Evolutionary conservation across 306 rosid species (phyloP).

Genomic region (Cucumis cinereus): DNA sequence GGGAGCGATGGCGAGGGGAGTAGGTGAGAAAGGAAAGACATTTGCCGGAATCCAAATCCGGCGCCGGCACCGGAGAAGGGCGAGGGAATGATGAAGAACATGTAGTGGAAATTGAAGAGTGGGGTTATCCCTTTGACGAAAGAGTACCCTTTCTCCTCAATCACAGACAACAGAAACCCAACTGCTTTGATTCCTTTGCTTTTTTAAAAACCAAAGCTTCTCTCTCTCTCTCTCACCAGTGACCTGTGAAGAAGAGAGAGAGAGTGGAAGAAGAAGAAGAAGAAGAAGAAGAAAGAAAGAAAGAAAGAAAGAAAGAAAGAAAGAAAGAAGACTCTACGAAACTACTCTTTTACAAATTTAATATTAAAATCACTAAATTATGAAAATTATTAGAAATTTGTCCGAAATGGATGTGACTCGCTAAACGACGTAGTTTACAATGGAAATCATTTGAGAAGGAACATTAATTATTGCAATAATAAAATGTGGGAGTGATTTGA

Average conservation of each 20-base stretch:
- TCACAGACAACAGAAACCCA: slow-evolving; percentile 9
- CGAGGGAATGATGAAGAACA: slow-evolving; percentile 35
- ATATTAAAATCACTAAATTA: not conserved
- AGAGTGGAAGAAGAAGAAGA: not conserved
- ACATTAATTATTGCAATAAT: not conserved
- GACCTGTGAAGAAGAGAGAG: not conserved
- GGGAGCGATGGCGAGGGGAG: slow-evolving; percentile 42
- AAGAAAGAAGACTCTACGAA: not conserved
- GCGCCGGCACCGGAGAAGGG: slow-evolving; percentile 31
- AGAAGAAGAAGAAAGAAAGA: too few relatives aligned
- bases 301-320: not conserved
- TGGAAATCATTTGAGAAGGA: not conserved
- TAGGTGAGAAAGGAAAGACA: slow-evolving; percentile 22
- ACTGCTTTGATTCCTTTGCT: slow-evolving; percentile 6
- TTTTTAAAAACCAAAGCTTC: not conserved
- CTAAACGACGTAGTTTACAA: slow-evolving; percentile 4
- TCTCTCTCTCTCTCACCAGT: not conserved
- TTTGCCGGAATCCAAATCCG: slow-evolving; percentile 20
- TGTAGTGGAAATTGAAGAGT: slow-evolving; percentile 11
- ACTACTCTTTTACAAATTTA: not conserved
- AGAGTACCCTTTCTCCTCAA: not conserved
- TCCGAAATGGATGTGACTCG: not conserved
- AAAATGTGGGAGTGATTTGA: not conserved
- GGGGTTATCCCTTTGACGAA: not conserved
- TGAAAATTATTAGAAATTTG: not conserved